Base-by-base conservation (phyloP, 495 filamentous ascomycete genomes). In the Penicillium lividum region DNA sequence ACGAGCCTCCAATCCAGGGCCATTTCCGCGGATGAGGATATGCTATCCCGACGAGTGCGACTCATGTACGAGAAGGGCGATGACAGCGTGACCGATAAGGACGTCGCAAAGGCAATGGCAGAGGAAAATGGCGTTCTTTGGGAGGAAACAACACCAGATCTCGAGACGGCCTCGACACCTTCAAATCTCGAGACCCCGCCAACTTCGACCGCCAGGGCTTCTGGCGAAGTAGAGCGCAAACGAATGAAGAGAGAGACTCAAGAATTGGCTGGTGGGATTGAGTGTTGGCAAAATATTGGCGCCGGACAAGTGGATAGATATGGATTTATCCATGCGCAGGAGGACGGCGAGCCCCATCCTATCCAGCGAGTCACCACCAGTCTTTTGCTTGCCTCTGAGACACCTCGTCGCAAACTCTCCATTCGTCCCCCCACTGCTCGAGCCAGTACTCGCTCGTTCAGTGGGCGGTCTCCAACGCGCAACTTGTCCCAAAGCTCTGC, bases 251-350 rank as follows among this genome's bases (percentile, higher is more conserved):
- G 77, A 54, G 80, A 87, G 58, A 74, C 81, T 13, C 72, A 76
- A 44, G 86, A 88, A 71, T 73, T 87, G 13, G 91, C 92, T 13
- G 93, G 92, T 15, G 93, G 93, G 0, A 85, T 95, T 42, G 94
- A 99, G 67, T 93, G 97, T 66, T 99, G 94, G 95, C 88, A 93
- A 64, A 88, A 97, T 71, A 75, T 99, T 10, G 80, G 87, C n/a
- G 89, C 83, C n/a, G 82, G 78, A 40, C 90, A 96, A 69, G 89
- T 98, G 43, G 94, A 99, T 73, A 77, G 88, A 59, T 99, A 98
- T 70, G 94, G 94, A 16, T 99, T 99, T 76, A 98, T 99, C 70
- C 81, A 78, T 58, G 77, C 67, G 54, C 61, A 79, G 72, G 56
- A 66, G 22, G 68, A 72, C n/a, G 62, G 57, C 42, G 75, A 82